Conservation (phyloP, 176 grass and related monocot genomes). For the Bromus sterilis region DNA sequence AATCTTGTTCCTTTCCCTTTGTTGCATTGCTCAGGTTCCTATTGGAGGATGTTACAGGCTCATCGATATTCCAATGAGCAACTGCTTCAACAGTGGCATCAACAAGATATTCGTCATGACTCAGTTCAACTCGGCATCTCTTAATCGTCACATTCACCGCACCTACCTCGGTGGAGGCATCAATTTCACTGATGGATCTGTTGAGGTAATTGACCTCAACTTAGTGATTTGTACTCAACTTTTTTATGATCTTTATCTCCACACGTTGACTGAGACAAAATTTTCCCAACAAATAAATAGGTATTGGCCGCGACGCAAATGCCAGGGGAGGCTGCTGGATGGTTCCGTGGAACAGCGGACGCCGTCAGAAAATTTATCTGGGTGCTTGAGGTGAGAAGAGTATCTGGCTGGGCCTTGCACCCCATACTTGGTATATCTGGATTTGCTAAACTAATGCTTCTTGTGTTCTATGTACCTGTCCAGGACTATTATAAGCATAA, state of each 20-base stretch:
- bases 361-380: constrained; percentile 74
- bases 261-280: background rate
- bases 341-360: constrained; percentile 63
- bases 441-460: background rate
- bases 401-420: constrained; percentile 6
- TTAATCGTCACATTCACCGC: constrained; percentile 62
- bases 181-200: constrained; percentile 64
- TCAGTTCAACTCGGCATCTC: constrained; percentile 64
- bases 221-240: background rate
- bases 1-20: constrained; percentile 18
- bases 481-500: constrained; percentile 55
- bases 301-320: constrained; percentile 76
- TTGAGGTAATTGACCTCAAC: constrained; percentile 43
- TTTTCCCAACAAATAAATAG: constrained; percentile 34
- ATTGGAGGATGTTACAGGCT: constrained; percentile 75
- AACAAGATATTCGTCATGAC: constrained; percentile 85
- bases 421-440: background rate
- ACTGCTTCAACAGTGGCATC: constrained; percentile 74
- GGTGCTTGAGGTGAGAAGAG: constrained; percentile 55
- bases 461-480: background rate
- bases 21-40: constrained; percentile 45
- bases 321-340: constrained; percentile 54
- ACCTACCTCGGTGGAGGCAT: constrained; percentile 60
- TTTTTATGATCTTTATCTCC: background rate
- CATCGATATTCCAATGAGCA: constrained; percentile 73